Evolutionary conservation across 129 eudicot species (phyloP).

Genomic region (Tagetes patula): DNA sequence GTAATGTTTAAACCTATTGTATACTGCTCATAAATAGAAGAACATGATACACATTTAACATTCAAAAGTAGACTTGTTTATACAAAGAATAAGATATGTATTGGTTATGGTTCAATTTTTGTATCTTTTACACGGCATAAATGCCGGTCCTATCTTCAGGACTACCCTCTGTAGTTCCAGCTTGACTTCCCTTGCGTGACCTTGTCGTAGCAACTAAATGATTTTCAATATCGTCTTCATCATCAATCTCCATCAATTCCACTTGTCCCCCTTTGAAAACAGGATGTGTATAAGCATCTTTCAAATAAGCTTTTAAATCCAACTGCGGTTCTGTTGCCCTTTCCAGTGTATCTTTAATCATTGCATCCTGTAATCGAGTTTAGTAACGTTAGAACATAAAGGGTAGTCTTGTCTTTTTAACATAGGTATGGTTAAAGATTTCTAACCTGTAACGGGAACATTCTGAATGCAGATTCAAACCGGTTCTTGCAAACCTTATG

Average conservation of each 20-base stretch:
- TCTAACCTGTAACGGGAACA: constrained; percentile 86
- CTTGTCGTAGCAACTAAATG: constrained; percentile 79
- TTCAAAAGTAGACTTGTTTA: neutral
- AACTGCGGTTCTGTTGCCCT: constrained; percentile 80
- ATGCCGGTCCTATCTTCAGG: constrained; percentile 35
- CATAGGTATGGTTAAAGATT: neutral
- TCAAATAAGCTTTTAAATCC: constrained; percentile 60
- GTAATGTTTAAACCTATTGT: neutral
- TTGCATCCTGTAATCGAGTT: constrained; percentile 69
- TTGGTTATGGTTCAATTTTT: neutral
- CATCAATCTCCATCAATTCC: constrained; percentile 41
- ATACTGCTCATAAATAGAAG: neutral
- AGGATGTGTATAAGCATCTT: constrained; percentile 82
- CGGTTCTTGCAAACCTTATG: constrained; percentile 82
- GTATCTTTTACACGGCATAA: constrained; percentile 27
- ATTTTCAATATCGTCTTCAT: constrained; percentile 55
- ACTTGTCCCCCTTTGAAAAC: constrained; percentile 60
- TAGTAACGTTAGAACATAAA: constrained; percentile 37
- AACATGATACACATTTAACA: neutral
- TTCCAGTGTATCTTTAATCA: constrained; percentile 91
- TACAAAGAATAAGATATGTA: constrained; percentile 17
- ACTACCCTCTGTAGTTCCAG: constrained; percentile 34
- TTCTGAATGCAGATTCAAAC: constrained; percentile 68
- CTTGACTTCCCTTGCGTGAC: constrained; percentile 48
- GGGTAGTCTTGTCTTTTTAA: constrained; percentile 13